Evolutionary conservation across 495 filamentous ascomycete species (phyloP), one percentile per base, ranked within the genome.

Genomic region (Pseudevernia furfuracea): DNA sequence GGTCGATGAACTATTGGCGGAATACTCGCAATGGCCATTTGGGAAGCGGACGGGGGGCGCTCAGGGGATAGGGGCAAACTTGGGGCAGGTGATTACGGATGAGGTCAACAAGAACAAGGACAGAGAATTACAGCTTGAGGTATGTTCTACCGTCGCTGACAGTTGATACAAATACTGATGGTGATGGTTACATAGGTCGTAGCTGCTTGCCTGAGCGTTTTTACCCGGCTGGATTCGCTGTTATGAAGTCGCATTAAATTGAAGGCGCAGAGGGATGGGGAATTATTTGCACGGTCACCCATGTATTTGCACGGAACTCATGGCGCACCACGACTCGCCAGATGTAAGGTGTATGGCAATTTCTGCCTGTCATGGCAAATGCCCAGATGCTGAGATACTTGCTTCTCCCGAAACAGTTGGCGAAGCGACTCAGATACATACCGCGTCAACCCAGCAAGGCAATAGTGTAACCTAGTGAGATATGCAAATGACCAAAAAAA

Each of bases 21-120:
- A 98, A 71, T 98, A 96, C 75, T 94, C 90, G 62, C 95, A 98
- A 78, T 97, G 86, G 86, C 94, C 94, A 6, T 98, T 98, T 77
- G 91, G 84, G 46, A 87, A 85, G 76, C 86, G 89, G 71, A 77
- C 90, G 6, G 86, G 87, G 37, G 86, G 84, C 46, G 86, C 85
- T 59, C 81, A 82, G 53, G 90, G 90, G 23, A 90, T 96, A 63
- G 94, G 92, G n/a, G 90, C 92, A 70, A 98, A 97, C 74, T 72
- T 97, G 71, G 88, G 88, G n/a, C 88, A 92, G 75, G 88, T 90
- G 37, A 87, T 96, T 67, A 80, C 83, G 62, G 92, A 97, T 68
- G 94, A 98, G 74, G 79, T 96, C 68, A 90, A 87, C 70, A 86
- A 82, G 67, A 82, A 79, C 67, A 92, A 90, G 77, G 92, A 97